Base-by-base conservation (phyloP, 2,329 filamentous ascomycete species). In the Penicillium sp. region DNA sequence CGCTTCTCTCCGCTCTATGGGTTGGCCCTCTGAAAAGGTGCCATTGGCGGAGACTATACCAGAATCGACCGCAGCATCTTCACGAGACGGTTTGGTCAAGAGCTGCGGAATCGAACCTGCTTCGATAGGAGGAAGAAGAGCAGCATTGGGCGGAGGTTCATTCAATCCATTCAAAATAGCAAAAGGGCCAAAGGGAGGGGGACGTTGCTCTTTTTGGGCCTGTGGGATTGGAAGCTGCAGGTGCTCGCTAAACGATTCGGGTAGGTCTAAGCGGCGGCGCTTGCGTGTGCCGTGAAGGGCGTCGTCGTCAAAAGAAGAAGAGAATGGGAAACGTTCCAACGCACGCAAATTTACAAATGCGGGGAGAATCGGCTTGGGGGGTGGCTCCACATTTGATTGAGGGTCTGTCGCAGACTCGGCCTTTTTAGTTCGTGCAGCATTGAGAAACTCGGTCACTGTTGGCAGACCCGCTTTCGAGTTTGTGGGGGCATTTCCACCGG, bases 101-200 rank as follows among this genome's bases (percentile, higher is more conserved):
- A 76, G 71, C 31, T 72, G 69, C 4, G 72, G 67, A 27, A 75
- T 71, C 13, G 72, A 62, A 45, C 81, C 80, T 29, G 80, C 77
- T 61, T 82, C 83, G 53, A 88, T 88, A 4, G 83, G 83, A 6
- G 85, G 85, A 48, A 87, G 80, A 7, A 87, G 71, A 13, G 82
- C 80, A 46, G 83, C 83, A 68, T 86, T 82, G 9, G 84, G 84
- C 14, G 85, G 85, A 3, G 85, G 85, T 60, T 88, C 84, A 70
- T 87, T 84, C 44, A 88, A 70, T 8, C 84, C 84, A 64, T 85
- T 85, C 11, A 88, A 70, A 58, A 80, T 79, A 45, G 78, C 75
- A 61, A 80, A 74, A 24, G 77, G 73, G 24, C 76, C 72, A 63
- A 79, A 76, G 7, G 77, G 73, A 43, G 71, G 75, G n/a, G 69